Evolutionary conservation across 306 rosid species (phyloP).

Genomic region (Cercis canadensis): DNA sequence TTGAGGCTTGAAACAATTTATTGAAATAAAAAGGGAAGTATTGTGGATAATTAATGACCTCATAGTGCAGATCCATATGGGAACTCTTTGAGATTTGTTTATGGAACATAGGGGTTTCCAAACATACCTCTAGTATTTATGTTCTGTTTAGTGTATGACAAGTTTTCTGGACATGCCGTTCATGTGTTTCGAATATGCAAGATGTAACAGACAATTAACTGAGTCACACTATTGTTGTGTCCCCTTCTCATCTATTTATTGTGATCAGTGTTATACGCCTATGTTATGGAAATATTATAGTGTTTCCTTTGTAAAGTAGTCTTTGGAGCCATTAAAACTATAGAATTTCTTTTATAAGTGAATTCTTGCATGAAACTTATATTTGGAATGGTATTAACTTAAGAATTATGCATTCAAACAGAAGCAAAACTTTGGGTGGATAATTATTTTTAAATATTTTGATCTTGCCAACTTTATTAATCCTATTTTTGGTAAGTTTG

Average conservation of each 20-base stretch:
- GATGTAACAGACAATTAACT: not conserved
- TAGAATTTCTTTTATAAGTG: no score
- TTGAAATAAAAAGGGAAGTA: no score
- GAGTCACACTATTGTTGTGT: not conserved
- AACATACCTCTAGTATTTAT: no score
- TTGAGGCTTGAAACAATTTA: not conserved
- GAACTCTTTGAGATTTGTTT: not conserved
- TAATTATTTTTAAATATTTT: not conserved
- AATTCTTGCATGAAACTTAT: no score
- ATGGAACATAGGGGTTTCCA: not conserved
- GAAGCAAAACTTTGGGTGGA: not conserved
- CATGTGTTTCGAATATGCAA: no score
- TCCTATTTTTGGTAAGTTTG: not conserved
- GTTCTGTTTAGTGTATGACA: not conserved
- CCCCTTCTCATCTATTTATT: not conserved
- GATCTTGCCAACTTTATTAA: conserved; percentile 3
- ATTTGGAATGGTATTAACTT: no score
- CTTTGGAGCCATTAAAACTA: no score
- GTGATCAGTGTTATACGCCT: not conserved
- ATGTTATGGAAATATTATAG: no score
- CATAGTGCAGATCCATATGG: not conserved
- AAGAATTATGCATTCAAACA: no score
- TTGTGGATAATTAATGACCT: no score
- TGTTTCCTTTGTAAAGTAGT: no score
- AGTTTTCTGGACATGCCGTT: not conserved